Base-by-base conservation (phyloP, 768 basidiomycete genomes). In the Dacryopinax primogenitus region DNA sequence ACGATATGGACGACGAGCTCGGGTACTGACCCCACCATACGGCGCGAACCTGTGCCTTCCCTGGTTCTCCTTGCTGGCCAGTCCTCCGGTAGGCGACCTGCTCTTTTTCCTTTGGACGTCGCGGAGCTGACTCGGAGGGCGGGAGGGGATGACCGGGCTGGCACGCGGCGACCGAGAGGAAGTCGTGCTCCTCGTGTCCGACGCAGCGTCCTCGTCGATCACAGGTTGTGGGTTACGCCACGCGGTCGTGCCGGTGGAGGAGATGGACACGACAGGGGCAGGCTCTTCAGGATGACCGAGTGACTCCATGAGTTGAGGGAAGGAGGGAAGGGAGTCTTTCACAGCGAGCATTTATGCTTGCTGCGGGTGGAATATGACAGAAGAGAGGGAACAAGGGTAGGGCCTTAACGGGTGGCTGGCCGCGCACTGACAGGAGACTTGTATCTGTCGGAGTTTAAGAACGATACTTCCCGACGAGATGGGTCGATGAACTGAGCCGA, bases 271-370 rank as follows among this genome's bases (percentile, higher is more conserved):
- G 37, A 39, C 12, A 39, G 37, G n/a, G 37, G 45, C 45, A 9
- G 36, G 45, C 23, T 47, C 51, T 13, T 58, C 51, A 4, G 51
- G 51, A 21, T 58, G 79, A 68, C 87, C 90, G 69, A 92, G 79
- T 67, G 90, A 83, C 68, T 83, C 83, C 88, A 92, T 89, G 73
- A 92, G 86, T 77, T 90, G 85, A 66, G 89, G 84, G 74, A 92
- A 92, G 65, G 90, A 90, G 72, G 90, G 90, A 70, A 91, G 84
- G 71, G 87, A 65, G 15, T 58, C 26, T 23, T 4, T 58, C 26
- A 58, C 51, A 58, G 51, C 23, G 51, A 58, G 51, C 51, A 58
- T 58, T 58, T 58, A 58, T 58, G 30, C 11, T 30, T 12, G 13
- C 13, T 6, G 26, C 11, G 51, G 51, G 26, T 13, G 51, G 51